phyloP scores from a whole-genome alignment of 805 yeast genomes.

The Myxozyma sirexii region DNA sequence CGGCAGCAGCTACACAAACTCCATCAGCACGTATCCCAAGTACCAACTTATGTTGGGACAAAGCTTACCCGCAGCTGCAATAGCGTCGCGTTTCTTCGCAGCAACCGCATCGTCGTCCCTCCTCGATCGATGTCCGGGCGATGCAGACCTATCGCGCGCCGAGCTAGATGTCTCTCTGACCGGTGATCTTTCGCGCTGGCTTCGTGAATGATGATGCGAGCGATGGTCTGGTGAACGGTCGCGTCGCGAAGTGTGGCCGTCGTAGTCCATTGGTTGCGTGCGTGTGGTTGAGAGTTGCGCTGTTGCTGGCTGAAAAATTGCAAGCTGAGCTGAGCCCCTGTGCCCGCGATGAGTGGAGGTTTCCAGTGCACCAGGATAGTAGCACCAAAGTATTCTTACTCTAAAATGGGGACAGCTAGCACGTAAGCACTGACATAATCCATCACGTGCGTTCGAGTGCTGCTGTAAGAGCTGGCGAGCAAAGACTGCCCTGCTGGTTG shows the following conservation, averaged over 20 bases:
- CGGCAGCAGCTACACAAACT: conserved; percentile 38
- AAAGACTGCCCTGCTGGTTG: too few relatives aligned
- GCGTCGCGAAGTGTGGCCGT: conserved; percentile 1
- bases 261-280: background rate
- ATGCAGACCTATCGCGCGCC: conserved; percentile 16
- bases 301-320: background rate
- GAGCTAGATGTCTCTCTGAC: conserved; percentile 20
- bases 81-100: conserved; percentile 36
- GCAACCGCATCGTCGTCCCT: conserved; percentile 6
- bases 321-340: too few relatives aligned
- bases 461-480: too few relatives aligned
- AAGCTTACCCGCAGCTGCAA: conserved; percentile 36
- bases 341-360: too few relatives aligned
- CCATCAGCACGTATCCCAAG: background rate
- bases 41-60: background rate
- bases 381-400: too few relatives aligned
- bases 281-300: background rate
- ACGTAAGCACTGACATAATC: too few relatives aligned
- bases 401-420: too few relatives aligned
- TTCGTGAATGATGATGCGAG: background rate
- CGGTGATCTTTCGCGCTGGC: conserved; percentile 20
- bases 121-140: background rate
- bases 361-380: too few relatives aligned
- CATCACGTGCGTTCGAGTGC: too few relatives aligned
- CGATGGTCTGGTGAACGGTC: conserved; percentile 1